Conservation (phyloP, 2,329 filamentous ascomycete species). For the Calycina herbarum region DNA sequence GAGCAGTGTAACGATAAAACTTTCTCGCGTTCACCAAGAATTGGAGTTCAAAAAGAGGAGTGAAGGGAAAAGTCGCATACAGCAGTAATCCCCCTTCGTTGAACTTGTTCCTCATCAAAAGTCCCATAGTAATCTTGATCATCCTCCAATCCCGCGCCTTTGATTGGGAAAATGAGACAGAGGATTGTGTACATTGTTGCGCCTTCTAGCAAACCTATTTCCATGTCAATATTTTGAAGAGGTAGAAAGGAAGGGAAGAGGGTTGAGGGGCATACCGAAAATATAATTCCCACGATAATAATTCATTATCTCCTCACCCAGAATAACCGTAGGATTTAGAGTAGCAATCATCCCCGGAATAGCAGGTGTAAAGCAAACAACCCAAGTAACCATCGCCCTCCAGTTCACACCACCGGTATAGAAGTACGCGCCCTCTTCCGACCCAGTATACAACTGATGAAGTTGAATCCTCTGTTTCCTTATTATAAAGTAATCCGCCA, state of each 20-base stretch:
- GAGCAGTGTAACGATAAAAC: too few relatives aligned
- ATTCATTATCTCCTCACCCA: neutral
- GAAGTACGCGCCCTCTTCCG: conserved; percentile 32
- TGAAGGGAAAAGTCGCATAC: too few relatives aligned
- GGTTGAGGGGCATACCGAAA: neutral
- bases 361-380: conserved; percentile 29
- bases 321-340: neutral
- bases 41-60: too few relatives aligned
- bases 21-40: too few relatives aligned
- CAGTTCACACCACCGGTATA: conserved; percentile 37
- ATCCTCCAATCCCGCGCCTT: conserved; percentile 2
- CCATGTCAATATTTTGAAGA: neutral
- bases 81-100: neutral
- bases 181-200: neutral
- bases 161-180: neutral
- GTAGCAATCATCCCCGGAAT: conserved; percentile 19
- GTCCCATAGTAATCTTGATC: conserved; percentile 1
- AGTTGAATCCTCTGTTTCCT: conserved; percentile 37
- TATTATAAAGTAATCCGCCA: conserved; percentile 43
- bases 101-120: neutral
- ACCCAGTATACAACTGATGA: conserved; percentile 35
- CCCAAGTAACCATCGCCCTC: conserved; percentile 33
- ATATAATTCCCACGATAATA: neutral
- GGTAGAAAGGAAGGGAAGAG: neutral
- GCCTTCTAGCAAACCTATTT: conserved; percentile 15